Evolutionary conservation across 2,329 filamentous ascomycete genomes (phyloP).

Genomic region (Aspergillus ochraceus): DNA sequence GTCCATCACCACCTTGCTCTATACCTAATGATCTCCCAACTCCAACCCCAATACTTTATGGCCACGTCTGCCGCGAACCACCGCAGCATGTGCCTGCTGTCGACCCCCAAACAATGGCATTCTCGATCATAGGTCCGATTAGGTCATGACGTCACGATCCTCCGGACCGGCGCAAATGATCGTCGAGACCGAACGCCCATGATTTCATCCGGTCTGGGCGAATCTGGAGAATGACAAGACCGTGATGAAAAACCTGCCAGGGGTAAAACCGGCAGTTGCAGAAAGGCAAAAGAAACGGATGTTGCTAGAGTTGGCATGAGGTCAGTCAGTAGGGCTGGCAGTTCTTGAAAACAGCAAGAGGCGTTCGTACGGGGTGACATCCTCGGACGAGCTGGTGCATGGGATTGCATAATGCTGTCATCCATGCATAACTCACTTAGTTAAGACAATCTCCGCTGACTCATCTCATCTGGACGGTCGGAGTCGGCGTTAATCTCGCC

Average conservation of each 20-base stretch:
- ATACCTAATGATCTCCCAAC: background rate
- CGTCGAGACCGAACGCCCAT: background rate
- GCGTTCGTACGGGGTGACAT: background rate
- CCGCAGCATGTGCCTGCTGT: background rate
- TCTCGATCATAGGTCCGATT: background rate
- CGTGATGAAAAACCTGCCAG: background rate
- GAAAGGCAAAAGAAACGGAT: background rate
- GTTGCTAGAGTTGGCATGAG: background rate
- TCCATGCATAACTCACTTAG: background rate
- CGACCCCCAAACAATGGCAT: background rate
- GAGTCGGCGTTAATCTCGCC: background rate
- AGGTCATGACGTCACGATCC: background rate
- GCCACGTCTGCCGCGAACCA: background rate
- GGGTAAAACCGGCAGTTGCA: background rate
- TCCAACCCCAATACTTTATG: background rate
- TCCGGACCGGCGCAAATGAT: background rate
- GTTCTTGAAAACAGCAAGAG: background rate
- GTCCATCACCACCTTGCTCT: too few species aligned
- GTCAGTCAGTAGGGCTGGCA: background rate
- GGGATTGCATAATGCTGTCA: background rate
- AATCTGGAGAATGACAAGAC: background rate
- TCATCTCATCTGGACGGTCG: background rate
- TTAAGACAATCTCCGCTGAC: background rate
- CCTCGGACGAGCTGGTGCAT: too few species aligned
- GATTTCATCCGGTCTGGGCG: background rate